A percentile compares a stretch with the other conserved stretches of the same genome.
These are phyloP conservation scores for Orbilia oligospora DNA, from an alignment of 2,329 filamentous ascomycete species.

Conservation along the genomic window DNA sequence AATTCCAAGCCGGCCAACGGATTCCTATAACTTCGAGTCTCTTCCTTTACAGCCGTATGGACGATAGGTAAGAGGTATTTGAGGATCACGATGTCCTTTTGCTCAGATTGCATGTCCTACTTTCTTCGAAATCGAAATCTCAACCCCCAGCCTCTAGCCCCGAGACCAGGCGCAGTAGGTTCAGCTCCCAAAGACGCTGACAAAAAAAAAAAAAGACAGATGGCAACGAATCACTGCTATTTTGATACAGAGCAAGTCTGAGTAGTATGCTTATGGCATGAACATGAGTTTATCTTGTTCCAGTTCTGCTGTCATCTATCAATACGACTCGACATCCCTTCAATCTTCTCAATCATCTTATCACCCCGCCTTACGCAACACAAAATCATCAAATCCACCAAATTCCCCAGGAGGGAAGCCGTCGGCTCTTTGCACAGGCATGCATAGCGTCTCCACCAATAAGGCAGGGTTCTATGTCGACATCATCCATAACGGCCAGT, in stretches of 20 bases:
- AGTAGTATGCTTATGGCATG: not conserved
- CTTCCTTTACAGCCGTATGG: not conserved
- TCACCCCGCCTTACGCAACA: conserved; percentile 50
- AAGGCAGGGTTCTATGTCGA: conserved; percentile 43
- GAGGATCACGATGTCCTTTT: not conserved
- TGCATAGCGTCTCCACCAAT: conserved; percentile 41
- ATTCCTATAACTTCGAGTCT: conserved; percentile 1
- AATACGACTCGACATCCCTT: not conserved
- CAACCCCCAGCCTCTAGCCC: not conserved
- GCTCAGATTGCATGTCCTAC: not conserved
- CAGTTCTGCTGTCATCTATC: not conserved
- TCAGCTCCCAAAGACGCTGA: not conserved
- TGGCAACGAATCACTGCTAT: not conserved
- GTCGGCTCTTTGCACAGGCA: conserved; percentile 47
- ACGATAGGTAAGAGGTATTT: not conserved
- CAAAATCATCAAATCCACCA: not conserved
- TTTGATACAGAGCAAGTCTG: conserved; percentile 1
- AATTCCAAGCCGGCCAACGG: not conserved
- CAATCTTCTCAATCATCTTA: not conserved
- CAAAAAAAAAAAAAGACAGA: not conserved
- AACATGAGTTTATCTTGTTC: not conserved
- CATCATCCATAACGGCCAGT: conserved; percentile 20
- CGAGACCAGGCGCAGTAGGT: not conserved
- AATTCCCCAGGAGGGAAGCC: not conserved
- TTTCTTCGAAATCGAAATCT: not conserved